Percentiles rank a stretch among this genome's conserved stretches.
Conservation (phyloP, 805 yeast genomes). For the Yamadazyma paraphyllophila region DNA sequence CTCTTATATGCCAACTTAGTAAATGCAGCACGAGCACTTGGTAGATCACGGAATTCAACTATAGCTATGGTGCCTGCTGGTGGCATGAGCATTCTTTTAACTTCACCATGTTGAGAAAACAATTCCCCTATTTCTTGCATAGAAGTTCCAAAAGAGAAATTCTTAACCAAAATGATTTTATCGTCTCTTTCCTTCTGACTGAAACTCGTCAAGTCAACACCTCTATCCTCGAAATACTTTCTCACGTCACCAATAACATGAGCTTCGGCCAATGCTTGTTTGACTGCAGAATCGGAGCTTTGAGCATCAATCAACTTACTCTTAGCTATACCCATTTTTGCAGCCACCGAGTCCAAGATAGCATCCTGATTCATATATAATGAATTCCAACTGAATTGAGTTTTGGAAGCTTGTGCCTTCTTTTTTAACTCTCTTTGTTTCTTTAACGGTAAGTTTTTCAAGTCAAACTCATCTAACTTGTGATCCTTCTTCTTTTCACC, state of each 20-base stretch:
- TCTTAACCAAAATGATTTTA: slow-evolving; percentile 76
- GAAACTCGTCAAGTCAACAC: slow-evolving; percentile 79
- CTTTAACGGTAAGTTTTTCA: slow-evolving; percentile 87
- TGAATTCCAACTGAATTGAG: slow-evolving; percentile 94
- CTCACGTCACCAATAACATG: slow-evolving; percentile 91
- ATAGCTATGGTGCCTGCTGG: slow-evolving; percentile 96
- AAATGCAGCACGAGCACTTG: slow-evolving; percentile 88
- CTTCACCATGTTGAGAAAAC: slow-evolving; percentile 75
- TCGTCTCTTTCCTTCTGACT: slow-evolving; percentile 71
- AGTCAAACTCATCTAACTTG: slow-evolving; percentile 83
- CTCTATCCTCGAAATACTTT: slow-evolving; percentile 77
- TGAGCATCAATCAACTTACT: slow-evolving; percentile 85
- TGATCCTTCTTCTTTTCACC: slow-evolving; percentile 82
- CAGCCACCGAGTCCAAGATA: slow-evolving; percentile 84
- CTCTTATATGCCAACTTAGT: slow-evolving; percentile 83
- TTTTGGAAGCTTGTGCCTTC: slow-evolving; percentile 79
- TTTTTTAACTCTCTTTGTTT: slow-evolving; percentile 84
- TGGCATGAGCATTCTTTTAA: slow-evolving; percentile 84
- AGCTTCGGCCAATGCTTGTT: slow-evolving; percentile 96
- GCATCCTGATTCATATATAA: slow-evolving; percentile 89
- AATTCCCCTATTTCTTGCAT: slow-evolving; percentile 77
- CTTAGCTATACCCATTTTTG: slow-evolving; percentile 77
- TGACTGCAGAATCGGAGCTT: slow-evolving; percentile 83
- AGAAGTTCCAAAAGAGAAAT: slow-evolving; percentile 86
- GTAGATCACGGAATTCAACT: slow-evolving; percentile 79